These are phyloP conservation scores for Meira miltonrushii DNA, from an alignment of 1,284 basidiomycete genomes.

Conservation along the genomic window DNA sequence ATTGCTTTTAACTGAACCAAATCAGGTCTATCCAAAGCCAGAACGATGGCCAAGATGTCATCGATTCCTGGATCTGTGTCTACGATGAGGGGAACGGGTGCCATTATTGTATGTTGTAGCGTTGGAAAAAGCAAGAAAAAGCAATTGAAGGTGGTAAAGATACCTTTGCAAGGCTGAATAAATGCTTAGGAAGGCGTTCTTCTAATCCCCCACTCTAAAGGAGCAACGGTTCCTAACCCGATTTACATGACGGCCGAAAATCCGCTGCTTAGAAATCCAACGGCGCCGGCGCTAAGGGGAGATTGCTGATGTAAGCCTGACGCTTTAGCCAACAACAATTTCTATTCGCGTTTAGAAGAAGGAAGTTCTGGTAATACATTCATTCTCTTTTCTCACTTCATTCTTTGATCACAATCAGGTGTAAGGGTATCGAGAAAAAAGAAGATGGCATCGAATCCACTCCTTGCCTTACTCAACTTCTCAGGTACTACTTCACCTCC, in stretches of 20 bases:
- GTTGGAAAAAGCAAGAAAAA: background rate
- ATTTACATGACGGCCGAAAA: no score
- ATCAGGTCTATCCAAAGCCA: conserved; percentile 20
- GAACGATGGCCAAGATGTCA: conserved; percentile 69
- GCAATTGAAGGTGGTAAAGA: background rate
- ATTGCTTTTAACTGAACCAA: conserved; percentile 56
- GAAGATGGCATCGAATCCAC: conserved; percentile 1
- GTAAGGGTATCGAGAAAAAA: background rate
- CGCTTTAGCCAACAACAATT: background rate
- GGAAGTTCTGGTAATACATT: background rate
- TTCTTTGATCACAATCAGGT: background rate
- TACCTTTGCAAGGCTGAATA: no score
- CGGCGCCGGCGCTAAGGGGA: no score
- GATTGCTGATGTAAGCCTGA: no score
- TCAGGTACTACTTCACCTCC: background rate
- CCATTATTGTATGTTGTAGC: background rate
- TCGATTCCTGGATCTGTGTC: conserved; percentile 67
- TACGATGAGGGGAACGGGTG: conserved; percentile 20
- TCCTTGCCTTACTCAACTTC: conserved; percentile 2
- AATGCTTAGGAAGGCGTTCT: background rate
- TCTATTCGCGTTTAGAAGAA: background rate
- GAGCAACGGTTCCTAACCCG: no score
- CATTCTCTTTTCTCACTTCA: background rate
- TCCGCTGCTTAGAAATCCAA: no score
- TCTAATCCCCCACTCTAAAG: background rate